These are phyloP conservation scores for Strobilomyces confusus DNA, from an alignment of 768 basidiomycete species.

Conservation along the genomic window DNA sequence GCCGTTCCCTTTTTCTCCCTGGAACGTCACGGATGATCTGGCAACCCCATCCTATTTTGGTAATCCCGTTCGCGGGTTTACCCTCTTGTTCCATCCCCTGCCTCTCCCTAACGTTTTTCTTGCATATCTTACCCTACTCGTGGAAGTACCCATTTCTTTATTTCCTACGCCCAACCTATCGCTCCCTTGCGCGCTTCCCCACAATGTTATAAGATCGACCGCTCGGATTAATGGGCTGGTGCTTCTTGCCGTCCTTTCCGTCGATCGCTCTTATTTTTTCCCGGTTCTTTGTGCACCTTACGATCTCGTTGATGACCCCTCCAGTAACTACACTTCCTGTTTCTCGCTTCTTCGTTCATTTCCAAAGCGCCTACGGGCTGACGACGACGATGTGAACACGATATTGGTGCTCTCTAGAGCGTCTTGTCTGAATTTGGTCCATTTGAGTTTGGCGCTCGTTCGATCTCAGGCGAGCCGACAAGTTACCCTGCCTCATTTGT, in stretches of 20 bases:
- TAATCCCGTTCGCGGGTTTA: not conserved
- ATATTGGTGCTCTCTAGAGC: not conserved
- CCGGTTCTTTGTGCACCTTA: not conserved
- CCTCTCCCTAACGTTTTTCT: not conserved
- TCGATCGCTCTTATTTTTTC: not conserved
- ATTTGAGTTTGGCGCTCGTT: too few relatives aligned
- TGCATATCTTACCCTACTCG: conserved; percentile 12
- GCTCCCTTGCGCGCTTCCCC: not conserved
- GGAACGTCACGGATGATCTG: not conserved
- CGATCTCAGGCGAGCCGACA: not conserved
- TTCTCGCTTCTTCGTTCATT: not conserved
- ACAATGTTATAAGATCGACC: conserved; percentile 8
- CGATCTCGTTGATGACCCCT: conserved; percentile 8
- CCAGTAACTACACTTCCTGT: conserved; percentile 1
- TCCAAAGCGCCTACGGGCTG: not conserved
- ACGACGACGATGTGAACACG: not conserved
- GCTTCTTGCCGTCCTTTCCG: not conserved
- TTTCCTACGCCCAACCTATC: not conserved
- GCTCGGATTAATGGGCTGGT: conserved; percentile 3
- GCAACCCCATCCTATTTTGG: not conserved
- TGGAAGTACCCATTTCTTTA: conserved; percentile 9
- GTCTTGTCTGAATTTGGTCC: not conserved
- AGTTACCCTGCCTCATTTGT: too few relatives aligned
- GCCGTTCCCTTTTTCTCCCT: not conserved
- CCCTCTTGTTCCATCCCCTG: not conserved